Evolutionary conservation across 176 grass and related monocot genomes (phyloP), one percentile per base, ranked within the genome.

Genomic region (Puccinellia tenuiflora): DNA sequence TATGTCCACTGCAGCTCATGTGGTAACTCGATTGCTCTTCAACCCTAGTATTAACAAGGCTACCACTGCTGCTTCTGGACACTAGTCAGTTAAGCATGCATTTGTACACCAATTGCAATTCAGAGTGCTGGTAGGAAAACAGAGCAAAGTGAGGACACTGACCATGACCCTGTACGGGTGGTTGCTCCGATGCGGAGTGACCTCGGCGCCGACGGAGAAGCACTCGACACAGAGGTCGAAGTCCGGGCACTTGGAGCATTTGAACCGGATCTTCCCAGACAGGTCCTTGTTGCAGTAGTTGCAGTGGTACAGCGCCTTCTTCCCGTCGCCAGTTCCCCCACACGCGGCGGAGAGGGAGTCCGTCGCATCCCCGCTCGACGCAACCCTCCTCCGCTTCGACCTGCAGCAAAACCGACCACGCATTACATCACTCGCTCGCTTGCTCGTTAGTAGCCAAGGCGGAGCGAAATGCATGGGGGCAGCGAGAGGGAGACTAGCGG

Each of bases 271-370:
- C 88, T 96, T 99, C 78, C 96, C 96, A 9, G 96, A 99, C 17
- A 99, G 95, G 70, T 99, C 96, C 85, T 99, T 99, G 62, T 99
- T 99, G 80, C 96, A 99, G 87, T 99, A 99, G 65, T 99, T 99
- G 83, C 96, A 99, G 81, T 99, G 96, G 83, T 93, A 99, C 34
- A 99, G 76, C 60, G 91, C 96, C 75, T 99, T 98, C 87, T 98
- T 99, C 61, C 96, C 96, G 20, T 92, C 86, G 16, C 96, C 89
- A 17, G 78, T 48, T 62, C 71, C 89, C 60, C 80, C 85, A 59
- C 85, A 87, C 7, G 35, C 83, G 4, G 90, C 84, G 3, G 82
- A 89, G 45, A 99, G 79, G 21, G 89, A 81, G 60, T 99, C 96
- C 59, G 88, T 57, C 18, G 91, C 73, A 86, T 99, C 96, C 48